phyloP scores from a whole-genome alignment of 1,139 yeast species.

The Kodamaea suecica region DNA sequence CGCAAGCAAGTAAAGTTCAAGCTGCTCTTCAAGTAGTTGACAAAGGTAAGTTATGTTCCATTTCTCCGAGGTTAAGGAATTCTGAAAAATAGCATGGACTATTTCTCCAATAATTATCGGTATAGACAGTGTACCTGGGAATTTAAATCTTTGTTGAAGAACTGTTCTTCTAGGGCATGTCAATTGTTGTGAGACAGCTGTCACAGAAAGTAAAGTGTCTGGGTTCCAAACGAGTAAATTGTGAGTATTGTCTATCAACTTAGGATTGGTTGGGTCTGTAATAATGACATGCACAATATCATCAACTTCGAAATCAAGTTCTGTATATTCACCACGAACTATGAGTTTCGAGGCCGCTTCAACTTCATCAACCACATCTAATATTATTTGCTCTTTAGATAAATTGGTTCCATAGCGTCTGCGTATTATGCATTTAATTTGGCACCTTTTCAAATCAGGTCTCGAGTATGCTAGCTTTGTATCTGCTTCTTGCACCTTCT shows the following conservation, averaged over 20 bases:
- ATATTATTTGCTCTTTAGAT: constrained; percentile 42
- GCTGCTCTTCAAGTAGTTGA: constrained; percentile 41
- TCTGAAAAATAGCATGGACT: constrained; percentile 76
- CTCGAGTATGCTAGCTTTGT: constrained; percentile 47
- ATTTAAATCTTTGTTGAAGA: constrained; percentile 50
- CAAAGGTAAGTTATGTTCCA: constrained; percentile 47
- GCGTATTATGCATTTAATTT: constrained; percentile 37
- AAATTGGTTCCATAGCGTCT: constrained; percentile 23
- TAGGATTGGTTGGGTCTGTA: constrained; percentile 35
- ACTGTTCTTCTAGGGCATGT: constrained; percentile 72
- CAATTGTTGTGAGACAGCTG: constrained; percentile 74
- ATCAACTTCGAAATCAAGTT: constrained; percentile 37
- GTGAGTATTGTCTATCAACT: constrained; percentile 52
- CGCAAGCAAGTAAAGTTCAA: constrained; percentile 43
- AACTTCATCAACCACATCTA: constrained; percentile 43
- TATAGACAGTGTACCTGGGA: constrained; percentile 54
- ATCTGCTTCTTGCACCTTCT: constrained; percentile 10
- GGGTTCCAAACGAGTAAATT: constrained; percentile 79
- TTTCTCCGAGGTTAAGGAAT: constrained; percentile 47
- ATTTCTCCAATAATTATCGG: constrained; percentile 75
- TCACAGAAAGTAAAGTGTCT: constrained; percentile 76
- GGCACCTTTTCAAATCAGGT: constrained; percentile 48
- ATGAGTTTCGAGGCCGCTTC: constrained; percentile 39
- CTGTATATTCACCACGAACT: constrained; percentile 48
- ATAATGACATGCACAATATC: constrained; percentile 65